A percentile compares a stretch with the other conserved stretches of the same genome.
These are phyloP conservation scores for Anisodus acutangulus DNA, from an alignment of 257 asterid species.

Conservation along the genomic window DNA sequence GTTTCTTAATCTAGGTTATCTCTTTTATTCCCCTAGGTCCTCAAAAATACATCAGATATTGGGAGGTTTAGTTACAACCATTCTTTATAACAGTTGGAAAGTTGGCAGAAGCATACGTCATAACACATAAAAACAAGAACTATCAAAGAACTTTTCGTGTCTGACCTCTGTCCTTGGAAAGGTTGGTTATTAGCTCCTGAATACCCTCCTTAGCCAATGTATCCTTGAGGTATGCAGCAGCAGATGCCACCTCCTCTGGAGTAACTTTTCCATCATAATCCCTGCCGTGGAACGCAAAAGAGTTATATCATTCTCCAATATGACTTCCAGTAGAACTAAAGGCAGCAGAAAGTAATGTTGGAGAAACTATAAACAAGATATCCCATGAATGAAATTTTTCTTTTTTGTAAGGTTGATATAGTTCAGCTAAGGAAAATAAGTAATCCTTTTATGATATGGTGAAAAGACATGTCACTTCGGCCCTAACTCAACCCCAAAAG, in stretches of 20 bases:
- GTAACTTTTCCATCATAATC: constrained; percentile 98
- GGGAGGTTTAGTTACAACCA: neutral
- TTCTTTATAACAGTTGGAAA: neutral
- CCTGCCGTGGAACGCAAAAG: constrained; percentile 45
- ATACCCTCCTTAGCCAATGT: constrained; percentile 92
- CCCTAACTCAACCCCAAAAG: no score
- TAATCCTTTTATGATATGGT: neutral
- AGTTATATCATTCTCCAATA: constrained; percentile 20
- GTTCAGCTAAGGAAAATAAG: neutral
- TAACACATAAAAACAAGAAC: constrained; percentile 19
- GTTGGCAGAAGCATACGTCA: neutral
- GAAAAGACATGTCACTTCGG: no score
- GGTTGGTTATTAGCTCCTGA: constrained; percentile 77
- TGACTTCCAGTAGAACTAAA: constrained; percentile 8
- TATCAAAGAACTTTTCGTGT: constrained; percentile 26
- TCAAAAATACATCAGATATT: constrained; percentile 4
- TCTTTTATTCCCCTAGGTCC: constrained; percentile 21
- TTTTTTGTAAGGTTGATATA: neutral
- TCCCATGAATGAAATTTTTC: neutral
- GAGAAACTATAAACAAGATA: constrained; percentile 1
- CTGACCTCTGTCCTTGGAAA: constrained; percentile 94
- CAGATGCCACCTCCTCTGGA: constrained; percentile 96
- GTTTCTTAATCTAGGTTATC: neutral
- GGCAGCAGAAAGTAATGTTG: constrained; percentile 14
- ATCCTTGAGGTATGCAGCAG: constrained; percentile 90